Conservation (phyloP, 108 stramenopile species). For the Pseudonitzschia pungens region DNA sequence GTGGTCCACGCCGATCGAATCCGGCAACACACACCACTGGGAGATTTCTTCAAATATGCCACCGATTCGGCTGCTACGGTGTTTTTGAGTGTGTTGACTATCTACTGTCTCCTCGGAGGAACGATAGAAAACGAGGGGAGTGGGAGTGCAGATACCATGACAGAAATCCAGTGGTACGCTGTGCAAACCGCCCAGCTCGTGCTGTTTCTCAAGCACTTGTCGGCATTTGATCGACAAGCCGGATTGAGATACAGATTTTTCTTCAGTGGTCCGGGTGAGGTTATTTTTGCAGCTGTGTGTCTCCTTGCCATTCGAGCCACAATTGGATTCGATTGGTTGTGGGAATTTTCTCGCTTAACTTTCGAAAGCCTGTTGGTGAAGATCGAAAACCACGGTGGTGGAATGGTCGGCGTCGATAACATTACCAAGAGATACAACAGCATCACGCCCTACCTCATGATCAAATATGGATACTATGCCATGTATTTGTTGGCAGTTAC, state of each 20-base stretch:
- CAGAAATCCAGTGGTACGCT: constrained; percentile 84
- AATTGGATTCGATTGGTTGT: constrained; percentile 76
- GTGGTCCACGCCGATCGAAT: constrained; percentile 79
- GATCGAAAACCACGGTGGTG: constrained; percentile 45
- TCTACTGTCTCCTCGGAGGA: constrained; percentile 58
- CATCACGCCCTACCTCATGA: constrained; percentile 1
- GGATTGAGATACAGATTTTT: constrained; percentile 76
- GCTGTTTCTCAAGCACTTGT: constrained; percentile 83
- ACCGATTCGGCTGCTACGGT: constrained; percentile 83
- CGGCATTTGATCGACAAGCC: constrained; percentile 83
- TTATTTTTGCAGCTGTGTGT: constrained; percentile 56
- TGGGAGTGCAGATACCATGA: constrained; percentile 40
- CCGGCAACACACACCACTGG: constrained; percentile 78
- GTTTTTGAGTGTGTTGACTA: constrained; percentile 74
- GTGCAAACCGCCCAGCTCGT: constrained; percentile 83
- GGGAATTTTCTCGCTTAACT: constrained; percentile 22
- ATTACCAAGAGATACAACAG: not conserved
- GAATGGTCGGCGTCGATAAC: constrained; percentile 45
- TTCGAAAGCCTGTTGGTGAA: constrained; percentile 50
- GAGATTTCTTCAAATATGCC: constrained; percentile 87
- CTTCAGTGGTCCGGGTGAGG: constrained; percentile 88
- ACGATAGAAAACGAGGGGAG: constrained; percentile 21
- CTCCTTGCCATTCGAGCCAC: constrained; percentile 67
- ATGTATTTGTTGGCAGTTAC: constrained; percentile 67
- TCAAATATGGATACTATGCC: constrained; percentile 45